A percentile compares a stretch with the other conserved stretches of the same genome.
Evolutionary conservation across 495 filamentous ascomycete species (phyloP).

Genomic region (Neurospora terricola): DNA sequence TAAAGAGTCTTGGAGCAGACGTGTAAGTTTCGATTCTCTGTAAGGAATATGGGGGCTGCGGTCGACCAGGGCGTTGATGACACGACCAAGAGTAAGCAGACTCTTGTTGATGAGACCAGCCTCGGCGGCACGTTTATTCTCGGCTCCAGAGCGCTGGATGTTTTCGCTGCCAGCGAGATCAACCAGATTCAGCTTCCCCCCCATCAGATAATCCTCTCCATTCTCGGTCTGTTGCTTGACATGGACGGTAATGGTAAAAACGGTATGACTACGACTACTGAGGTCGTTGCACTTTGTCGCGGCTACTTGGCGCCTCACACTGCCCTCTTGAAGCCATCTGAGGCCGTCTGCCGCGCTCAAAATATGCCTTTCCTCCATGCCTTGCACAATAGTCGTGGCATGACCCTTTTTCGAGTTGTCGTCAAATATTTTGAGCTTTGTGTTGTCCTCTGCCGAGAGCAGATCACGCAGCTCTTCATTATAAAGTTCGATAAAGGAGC

Average conservation of each 20-base stretch:
- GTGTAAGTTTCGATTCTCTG: constrained; percentile 90
- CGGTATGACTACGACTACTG: constrained; percentile 88
- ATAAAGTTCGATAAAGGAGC: constrained; percentile 96
- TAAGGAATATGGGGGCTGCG: constrained; percentile 88
- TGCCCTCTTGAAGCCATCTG: constrained; percentile 78
- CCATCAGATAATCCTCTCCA: constrained; percentile 78
- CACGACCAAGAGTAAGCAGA: constrained; percentile 83
- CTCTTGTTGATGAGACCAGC: constrained; percentile 98
- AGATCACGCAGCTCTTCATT: constrained; percentile 94
- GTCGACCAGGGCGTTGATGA: constrained; percentile 97
- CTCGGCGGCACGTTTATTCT: constrained; percentile 94
- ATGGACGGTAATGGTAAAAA: constrained; percentile 88
- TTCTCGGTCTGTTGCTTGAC: constrained; percentile 72
- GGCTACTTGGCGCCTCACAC: constrained; percentile 87
- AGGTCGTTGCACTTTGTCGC: constrained; percentile 98
- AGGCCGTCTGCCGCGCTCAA: constrained; percentile 76
- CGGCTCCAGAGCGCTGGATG: constrained; percentile 89
- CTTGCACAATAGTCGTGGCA: constrained; percentile 75
- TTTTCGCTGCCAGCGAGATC: constrained; percentile 97
- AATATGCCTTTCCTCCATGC: constrained; percentile 94
- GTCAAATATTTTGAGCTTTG: constrained; percentile 91
- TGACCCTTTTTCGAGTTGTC: constrained; percentile 77
- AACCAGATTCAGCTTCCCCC: constrained; percentile 91
- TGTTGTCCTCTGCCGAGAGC: constrained; percentile 65
- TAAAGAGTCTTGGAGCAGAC: constrained; percentile 89